Base-by-base conservation (phyloP, 768 basidiomycete genomes). In the Podaxis mareebaensis region DNA sequence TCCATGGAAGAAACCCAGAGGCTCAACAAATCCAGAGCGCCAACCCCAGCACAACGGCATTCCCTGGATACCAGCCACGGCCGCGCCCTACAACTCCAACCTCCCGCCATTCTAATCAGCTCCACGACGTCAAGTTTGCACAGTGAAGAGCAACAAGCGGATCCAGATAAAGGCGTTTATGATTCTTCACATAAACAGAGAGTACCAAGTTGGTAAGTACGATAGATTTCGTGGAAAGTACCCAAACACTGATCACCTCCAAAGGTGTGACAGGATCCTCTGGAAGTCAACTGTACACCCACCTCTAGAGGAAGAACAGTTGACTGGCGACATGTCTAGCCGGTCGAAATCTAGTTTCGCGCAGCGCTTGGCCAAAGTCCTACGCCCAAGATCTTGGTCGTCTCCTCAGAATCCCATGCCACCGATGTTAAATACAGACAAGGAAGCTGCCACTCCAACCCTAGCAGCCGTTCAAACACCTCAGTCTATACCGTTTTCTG, bases 201-300 rank as follows among this genome's bases (percentile, higher is more conserved):
- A 20, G 92, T 93, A 26, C 92, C 92, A 4, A 92, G 91, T 72
- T 93, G 92, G 92, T 90, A 67, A 53, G 85, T 76, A 4, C 55
- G 8, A 2, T 33, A 17, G 20, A 6, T 44, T 38, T 53, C 60
- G 30, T 17, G 11, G 26, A 39, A 6, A 13, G 11, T 26, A 51
- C 51, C 28, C 24, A 51, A 49, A 46, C 58, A 51, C 28, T 51
- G 61, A 40, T 33, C 48, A 28, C 63, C 24, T n/a, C 4, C 42
- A 6, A 58, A 91, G 90, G 90, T 94, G 92, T 69, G 92, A 94
- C 71, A 86, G 92, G 20, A 91, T 94, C 51, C 75, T 94, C 4
- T 93, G 87, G 87, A 94, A 92, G 73, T 82, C 89, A 4, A 92
- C 88, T 0, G 79, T 90, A 26, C 70, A 77, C 33, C 82, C 81